Base-by-base conservation (phyloP, 345 rosid genomes). In the Camelina neglecta region DNA sequence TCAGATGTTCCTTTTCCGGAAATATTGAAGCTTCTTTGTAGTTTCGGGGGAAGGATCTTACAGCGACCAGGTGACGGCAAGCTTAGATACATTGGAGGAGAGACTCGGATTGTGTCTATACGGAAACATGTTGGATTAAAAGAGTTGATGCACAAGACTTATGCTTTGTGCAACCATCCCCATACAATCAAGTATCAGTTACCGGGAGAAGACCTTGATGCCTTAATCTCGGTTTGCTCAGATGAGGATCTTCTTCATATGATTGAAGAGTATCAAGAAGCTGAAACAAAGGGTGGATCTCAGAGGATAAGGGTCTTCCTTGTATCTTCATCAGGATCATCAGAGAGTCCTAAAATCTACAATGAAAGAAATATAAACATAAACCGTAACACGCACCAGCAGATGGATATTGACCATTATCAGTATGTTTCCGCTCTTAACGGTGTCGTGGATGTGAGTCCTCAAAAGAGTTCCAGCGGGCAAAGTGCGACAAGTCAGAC, bases 121-220 rank as follows among this genome's bases (percentile, higher is more conserved):
- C 77, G 87, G 45, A 86, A 82, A 71, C 65, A 77, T 63, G 72
- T 85, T 53, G 80, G 87, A 0, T 86, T 85, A 83, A 83, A 80
- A 2, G 96, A 92, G 51, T 79, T 94, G 60, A 81, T 86, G 70
- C 82, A 65, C 79, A 94, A 90, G 80, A 90, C 93, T 54, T 69
- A 75, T 8, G 92, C 79, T 56, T 75, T 94, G 74, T 87, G 89
- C 70, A 86, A 78, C 66, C 90, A 89, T 26, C 83, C 90, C 11
- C 96, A 92, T 72, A 85, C 86, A 7, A 86, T 94, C 81, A 94
- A 85, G 82, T 94, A 92, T 76, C 98, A 94, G 63, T 95, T 94
- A 64, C 98, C 98, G 0, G 94, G 88, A 3, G 96, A 93, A 86
- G 98, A 93, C 81, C 96, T 93, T 10, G 97, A 93, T 29, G 93